These are phyloP conservation scores for Ganoderma resinaceum DNA, from an alignment of 1,284 basidiomycete species.

Conservation along the genomic window DNA sequence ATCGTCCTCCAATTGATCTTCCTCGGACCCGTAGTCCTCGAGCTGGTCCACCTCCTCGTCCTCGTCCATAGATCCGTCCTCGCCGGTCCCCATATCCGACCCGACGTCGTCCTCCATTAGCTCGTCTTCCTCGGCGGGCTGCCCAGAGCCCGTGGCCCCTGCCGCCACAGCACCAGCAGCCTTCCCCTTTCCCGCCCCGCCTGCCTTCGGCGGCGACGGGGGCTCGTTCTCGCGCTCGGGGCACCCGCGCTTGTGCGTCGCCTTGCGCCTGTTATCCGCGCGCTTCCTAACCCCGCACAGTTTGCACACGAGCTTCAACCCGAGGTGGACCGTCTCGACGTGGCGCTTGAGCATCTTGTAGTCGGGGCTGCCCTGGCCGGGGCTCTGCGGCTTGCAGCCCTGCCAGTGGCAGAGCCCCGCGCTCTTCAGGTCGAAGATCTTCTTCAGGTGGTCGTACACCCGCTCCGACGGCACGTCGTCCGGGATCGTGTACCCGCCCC, in stretches of 20 bases:
- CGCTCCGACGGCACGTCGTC: slow-evolving; percentile 19
- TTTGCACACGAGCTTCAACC: slow-evolving; percentile 14
- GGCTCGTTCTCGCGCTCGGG: slow-evolving; percentile 15
- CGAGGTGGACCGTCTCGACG: slow-evolving; percentile 23
- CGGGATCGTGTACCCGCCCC: slow-evolving; percentile 19
- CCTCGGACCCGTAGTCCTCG: slow-evolving; percentile 16
- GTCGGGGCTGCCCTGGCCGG: slow-evolving; percentile 6
- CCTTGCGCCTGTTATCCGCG: slow-evolving; percentile 18
- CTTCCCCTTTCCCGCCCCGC: background rate
- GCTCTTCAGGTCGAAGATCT: slow-evolving; percentile 8
- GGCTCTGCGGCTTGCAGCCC: slow-evolving; percentile 18
- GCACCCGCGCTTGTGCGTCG: slow-evolving; percentile 20
- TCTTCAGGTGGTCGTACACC: slow-evolving; percentile 21
- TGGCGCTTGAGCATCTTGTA: slow-evolving; percentile 28
- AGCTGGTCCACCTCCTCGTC: slow-evolving; percentile 13
- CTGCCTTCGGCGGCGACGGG: background rate
- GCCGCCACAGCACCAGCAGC: too few species aligned
- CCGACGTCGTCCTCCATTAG: slow-evolving; percentile 4
- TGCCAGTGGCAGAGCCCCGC: slow-evolving; percentile 15
- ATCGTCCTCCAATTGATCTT: slow-evolving; percentile 17
- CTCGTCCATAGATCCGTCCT: slow-evolving; percentile 14
- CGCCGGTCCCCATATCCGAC: background rate
- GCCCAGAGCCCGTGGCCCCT: slow-evolving; percentile 3
- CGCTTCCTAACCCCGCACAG: slow-evolving; percentile 20
- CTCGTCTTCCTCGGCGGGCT: slow-evolving; percentile 15